A percentile compares a stretch with the other conserved stretches of the same genome.
Conservation (phyloP, 768 basidiomycete genomes). For the Mycena albidolilacea region DNA sequence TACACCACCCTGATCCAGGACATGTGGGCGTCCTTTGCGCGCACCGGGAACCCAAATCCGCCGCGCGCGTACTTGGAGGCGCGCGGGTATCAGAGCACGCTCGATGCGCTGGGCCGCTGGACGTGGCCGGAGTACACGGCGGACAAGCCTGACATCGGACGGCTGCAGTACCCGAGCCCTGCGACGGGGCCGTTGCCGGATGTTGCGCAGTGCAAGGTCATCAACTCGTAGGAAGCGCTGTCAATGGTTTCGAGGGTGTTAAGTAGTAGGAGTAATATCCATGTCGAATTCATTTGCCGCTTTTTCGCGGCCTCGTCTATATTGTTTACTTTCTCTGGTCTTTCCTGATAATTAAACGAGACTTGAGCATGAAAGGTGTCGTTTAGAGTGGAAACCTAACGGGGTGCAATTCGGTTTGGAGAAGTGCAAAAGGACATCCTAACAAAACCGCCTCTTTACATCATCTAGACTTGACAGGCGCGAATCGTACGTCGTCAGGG, state of each 20-base stretch:
- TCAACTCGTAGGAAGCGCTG: constrained; percentile 6
- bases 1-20: constrained; percentile 51
- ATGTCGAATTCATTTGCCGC: background rate
- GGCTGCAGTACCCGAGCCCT: constrained; percentile 23
- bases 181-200: constrained; percentile 17
- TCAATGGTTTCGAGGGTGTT: background rate
- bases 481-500: too few species aligned
- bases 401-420: too few species aligned
- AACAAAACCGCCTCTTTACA: too few species aligned
- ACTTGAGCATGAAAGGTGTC: too few species aligned
- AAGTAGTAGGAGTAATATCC: background rate
- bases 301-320: too few species aligned
- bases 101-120: constrained; percentile 41
- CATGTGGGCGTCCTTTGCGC: constrained; percentile 62
- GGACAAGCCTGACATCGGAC: constrained; percentile 2
- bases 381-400: too few species aligned
- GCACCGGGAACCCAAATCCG: constrained; percentile 64
- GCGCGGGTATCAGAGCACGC: constrained; percentile 57
- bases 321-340: too few species aligned
- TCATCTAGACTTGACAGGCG: too few species aligned
- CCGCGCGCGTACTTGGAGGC: constrained; percentile 55
- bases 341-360: too few species aligned
- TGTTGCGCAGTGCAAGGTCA: constrained; percentile 8
- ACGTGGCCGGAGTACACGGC: constrained; percentile 27
- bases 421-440: too few species aligned